A percentile compares a stretch with the other conserved stretches of the same genome.
Evolutionary conservation across 2,329 filamentous ascomycete genomes (phyloP).

Genomic region (Ilyonectria robusta): DNA sequence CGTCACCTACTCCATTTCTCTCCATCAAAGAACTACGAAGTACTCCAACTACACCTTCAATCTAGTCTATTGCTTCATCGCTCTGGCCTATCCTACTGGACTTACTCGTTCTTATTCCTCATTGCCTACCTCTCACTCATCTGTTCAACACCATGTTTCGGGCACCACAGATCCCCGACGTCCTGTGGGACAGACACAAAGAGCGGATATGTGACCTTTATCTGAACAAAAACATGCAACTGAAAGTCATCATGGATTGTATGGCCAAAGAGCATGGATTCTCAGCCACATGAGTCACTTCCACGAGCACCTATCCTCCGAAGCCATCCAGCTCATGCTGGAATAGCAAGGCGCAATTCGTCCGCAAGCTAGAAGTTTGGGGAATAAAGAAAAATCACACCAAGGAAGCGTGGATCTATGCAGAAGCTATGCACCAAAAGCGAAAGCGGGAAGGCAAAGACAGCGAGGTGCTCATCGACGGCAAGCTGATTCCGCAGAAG

Average conservation of each 20-base stretch:
- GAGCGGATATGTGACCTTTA: not conserved
- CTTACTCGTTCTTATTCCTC: too few species aligned
- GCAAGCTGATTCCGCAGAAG: not conserved
- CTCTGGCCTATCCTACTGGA: too few species aligned
- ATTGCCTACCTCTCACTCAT: too few species aligned
- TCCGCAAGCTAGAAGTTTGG: not conserved
- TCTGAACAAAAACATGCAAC: not conserved
- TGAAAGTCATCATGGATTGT: not conserved
- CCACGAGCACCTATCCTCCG: not conserved
- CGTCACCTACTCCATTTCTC: too few species aligned
- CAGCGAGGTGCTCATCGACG: constrained; percentile 8
- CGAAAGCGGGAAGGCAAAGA: not conserved
- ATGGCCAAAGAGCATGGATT: not conserved
- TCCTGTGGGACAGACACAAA: not conserved
- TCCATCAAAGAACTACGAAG: too few species aligned
- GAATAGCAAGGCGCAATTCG: not conserved
- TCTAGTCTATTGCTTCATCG: too few species aligned
- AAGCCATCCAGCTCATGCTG: not conserved
- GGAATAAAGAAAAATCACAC: not conserved
- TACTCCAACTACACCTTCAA: too few species aligned
- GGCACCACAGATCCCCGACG: not conserved
- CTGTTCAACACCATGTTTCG: not conserved
- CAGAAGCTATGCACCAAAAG: not conserved
- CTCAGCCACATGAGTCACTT: not conserved
- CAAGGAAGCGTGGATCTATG: constrained; percentile 16